Conservation (phyloP, 2,329 filamentous ascomycete genomes). For the Trichothecium sympodiale region DNA sequence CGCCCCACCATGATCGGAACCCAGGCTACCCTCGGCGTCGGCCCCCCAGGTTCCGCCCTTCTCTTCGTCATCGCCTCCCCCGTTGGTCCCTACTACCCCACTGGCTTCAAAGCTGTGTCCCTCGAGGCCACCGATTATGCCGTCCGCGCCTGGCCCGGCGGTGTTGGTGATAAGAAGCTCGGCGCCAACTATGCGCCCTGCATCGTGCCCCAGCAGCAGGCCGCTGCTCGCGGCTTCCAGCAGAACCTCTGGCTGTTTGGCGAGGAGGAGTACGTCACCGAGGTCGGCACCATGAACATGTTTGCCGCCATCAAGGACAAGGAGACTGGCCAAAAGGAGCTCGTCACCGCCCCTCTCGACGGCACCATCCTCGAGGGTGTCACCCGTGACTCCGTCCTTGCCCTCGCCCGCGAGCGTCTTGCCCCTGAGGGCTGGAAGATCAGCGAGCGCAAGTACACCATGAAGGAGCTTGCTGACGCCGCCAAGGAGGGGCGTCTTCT, state of each 20-base stretch:
- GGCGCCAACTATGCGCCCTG: slow-evolving; percentile 99
- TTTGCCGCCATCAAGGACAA: slow-evolving; percentile 80
- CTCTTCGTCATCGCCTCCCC: slow-evolving; percentile 93
- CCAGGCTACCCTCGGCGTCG: slow-evolving; percentile 85
- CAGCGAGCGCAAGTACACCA: slow-evolving; percentile 82
- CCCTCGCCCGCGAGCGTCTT: slow-evolving; percentile 73
- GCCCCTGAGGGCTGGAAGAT: slow-evolving; percentile 80
- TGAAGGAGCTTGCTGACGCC: slow-evolving; percentile 74
- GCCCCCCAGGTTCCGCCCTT: slow-evolving; percentile 81
- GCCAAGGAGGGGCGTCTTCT: slow-evolving; percentile 74
- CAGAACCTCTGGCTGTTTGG: slow-evolving; percentile 98
- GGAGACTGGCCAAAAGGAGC: slow-evolving; percentile 80
- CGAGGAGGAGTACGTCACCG: slow-evolving; percentile 88
- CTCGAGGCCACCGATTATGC: slow-evolving; percentile 95
- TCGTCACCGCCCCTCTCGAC: slow-evolving; percentile 90
- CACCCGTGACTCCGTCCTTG: slow-evolving; percentile 82
- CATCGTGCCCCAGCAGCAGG: slow-evolving; percentile 90
- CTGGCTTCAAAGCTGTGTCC: slow-evolving; percentile 93
- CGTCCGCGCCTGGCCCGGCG: slow-evolving; percentile 93
- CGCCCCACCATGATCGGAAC: slow-evolving; percentile 96
- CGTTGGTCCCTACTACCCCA: slow-evolving; percentile 95
- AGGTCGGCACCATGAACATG: slow-evolving; percentile 98
- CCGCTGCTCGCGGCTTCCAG: slow-evolving; percentile 84
- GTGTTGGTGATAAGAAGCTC: slow-evolving; percentile 96
- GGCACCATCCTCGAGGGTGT: slow-evolving; percentile 95